phyloP scores from a whole-genome alignment of 306 rosid species.

The Rosa persica region DNA sequence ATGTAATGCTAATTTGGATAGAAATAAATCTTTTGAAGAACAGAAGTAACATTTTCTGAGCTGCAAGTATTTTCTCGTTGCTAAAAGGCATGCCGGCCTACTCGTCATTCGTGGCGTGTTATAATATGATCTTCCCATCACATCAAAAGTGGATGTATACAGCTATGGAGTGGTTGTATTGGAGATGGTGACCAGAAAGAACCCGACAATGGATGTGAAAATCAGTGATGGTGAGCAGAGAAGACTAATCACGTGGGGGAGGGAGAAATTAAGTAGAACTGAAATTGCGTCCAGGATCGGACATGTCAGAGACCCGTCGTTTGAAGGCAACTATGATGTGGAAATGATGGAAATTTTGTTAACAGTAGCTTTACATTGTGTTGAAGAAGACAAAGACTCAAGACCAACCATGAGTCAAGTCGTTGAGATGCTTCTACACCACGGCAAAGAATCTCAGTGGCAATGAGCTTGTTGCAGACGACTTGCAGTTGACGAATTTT shows the following conservation, averaged over 20 bases:
- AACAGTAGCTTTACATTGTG: constrained; percentile 47
- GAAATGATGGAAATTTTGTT: constrained; percentile 36
- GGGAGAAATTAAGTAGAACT: constrained; percentile 22
- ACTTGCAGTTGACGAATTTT: not conserved
- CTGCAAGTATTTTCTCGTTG: not conserved
- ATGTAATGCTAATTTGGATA: not conserved
- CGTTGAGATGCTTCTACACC: constrained; percentile 30
- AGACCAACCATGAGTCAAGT: constrained; percentile 70
- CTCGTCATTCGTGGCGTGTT: not conserved
- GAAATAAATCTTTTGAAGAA: not conserved
- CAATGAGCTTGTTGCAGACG: not conserved
- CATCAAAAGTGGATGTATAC: constrained; percentile 69
- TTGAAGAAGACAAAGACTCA: constrained; percentile 49
- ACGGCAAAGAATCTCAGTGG: not conserved
- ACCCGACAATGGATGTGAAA: constrained; percentile 16
- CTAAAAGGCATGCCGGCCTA: not conserved
- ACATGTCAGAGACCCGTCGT: constrained; percentile 33
- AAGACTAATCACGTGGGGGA: constrained; percentile 41
- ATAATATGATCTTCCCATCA: constrained; percentile 40
- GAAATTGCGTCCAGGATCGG: constrained; percentile 29
- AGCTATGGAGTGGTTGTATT: constrained; percentile 60
- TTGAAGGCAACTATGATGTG: constrained; percentile 32
- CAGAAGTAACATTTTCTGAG: not conserved
- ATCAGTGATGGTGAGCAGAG: constrained; percentile 26
- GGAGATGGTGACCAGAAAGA: constrained; percentile 58